Evolutionary conservation across 2,329 filamentous ascomycete species (phyloP).

Genomic region (Mycosphaerella sp.): DNA sequence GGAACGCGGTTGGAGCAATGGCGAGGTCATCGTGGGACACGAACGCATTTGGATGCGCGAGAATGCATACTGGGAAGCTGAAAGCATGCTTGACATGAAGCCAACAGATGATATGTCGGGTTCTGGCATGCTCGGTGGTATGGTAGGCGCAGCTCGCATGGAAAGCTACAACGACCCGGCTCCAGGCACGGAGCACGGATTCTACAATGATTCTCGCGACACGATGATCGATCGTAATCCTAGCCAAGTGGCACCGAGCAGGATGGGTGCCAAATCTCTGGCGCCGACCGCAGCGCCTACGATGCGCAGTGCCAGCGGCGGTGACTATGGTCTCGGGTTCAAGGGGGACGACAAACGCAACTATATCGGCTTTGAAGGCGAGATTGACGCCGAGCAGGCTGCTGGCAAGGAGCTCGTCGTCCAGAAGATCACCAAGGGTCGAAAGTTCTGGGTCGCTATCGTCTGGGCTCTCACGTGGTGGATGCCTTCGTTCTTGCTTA

Average conservation of each 20-base stretch:
- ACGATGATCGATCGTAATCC: conserved; percentile 55
- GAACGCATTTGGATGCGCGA: conserved; percentile 97
- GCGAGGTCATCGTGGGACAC: conserved; percentile 83
- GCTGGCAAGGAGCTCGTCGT: conserved; percentile 71
- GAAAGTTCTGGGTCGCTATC: conserved; percentile 72
- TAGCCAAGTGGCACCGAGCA: conserved; percentile 43
- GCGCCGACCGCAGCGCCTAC: conserved; percentile 58
- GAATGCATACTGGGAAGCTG: conserved; percentile 93
- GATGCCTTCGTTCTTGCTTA: conserved; percentile 81
- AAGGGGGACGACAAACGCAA: conserved; percentile 77
- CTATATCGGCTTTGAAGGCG: conserved; percentile 64
- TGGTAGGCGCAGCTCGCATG: conserved; percentile 54
- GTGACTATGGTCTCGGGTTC: conserved; percentile 81
- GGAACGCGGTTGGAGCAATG: conserved; percentile 96
- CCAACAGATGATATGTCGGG: conserved; percentile 45
- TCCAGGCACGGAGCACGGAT: conserved; percentile 38
- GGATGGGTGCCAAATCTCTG: conserved; percentile 37
- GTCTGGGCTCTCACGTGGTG: conserved; percentile 89
- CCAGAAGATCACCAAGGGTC: conserved; percentile 54
- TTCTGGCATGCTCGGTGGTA: conserved; percentile 42
- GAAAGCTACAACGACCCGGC: conserved; percentile 61
- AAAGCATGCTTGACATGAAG: conserved; percentile 90
- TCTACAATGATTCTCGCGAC: conserved; percentile 50
- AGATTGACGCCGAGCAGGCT: conserved; percentile 70
- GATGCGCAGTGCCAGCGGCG: conserved; percentile 44